These are phyloP conservation scores for Candida mattraensis DNA, from an alignment of 805 yeast species.

Conservation along the genomic window DNA sequence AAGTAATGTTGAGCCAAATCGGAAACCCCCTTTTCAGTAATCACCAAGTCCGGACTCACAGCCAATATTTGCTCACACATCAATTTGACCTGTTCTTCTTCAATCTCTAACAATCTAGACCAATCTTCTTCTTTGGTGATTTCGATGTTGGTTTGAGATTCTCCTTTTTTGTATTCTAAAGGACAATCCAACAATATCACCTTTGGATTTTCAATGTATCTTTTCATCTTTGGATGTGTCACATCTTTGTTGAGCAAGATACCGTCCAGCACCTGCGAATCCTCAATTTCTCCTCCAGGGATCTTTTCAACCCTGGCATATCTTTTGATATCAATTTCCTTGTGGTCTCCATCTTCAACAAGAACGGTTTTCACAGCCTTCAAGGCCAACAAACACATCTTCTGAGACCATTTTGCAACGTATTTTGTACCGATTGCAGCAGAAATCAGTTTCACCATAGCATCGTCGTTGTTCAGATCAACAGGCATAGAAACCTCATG, in stretches of 20 bases:
- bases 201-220: slow-evolving; percentile 85
- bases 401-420: slow-evolving; percentile 83
- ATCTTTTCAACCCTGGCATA: slow-evolving; percentile 92
- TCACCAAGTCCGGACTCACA: slow-evolving; percentile 89
- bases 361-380: slow-evolving; percentile 85
- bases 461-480: slow-evolving; percentile 78
- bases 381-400: slow-evolving; percentile 87
- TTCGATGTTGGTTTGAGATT: slow-evolving; percentile 96
- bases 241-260: slow-evolving; percentile 93
- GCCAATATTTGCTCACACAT: slow-evolving; percentile 83
- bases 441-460: slow-evolving; percentile 80
- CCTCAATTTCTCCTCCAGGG: slow-evolving; percentile 97
- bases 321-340: slow-evolving; percentile 90
- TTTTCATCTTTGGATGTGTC: slow-evolving; percentile 97
- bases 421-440: slow-evolving; percentile 97
- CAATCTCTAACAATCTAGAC: slow-evolving; percentile 92
- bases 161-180: slow-evolving; percentile 97
- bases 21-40: slow-evolving; percentile 97
- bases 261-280: slow-evolving; percentile 85
- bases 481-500: slow-evolving; percentile 81
- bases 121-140: slow-evolving; percentile 95
- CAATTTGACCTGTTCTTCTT: slow-evolving; percentile 91
- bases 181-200: slow-evolving; percentile 93
- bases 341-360: slow-evolving; percentile 57
- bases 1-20: slow-evolving; percentile 97